Evolutionary conservation across 73 alveolate genomes (phyloP).

Genomic region (Uronychia binucleata): DNA sequence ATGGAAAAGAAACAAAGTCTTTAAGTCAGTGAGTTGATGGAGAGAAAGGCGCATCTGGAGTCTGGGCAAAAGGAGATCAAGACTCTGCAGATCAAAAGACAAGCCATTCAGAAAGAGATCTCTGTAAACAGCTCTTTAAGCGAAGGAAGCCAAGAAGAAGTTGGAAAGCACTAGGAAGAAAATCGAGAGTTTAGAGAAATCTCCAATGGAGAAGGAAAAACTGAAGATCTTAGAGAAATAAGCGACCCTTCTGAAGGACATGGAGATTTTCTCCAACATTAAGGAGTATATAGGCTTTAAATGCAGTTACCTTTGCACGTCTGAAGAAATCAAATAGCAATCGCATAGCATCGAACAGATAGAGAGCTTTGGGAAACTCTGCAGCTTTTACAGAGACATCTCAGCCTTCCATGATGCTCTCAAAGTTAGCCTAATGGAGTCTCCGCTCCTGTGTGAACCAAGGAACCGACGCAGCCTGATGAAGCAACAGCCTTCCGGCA

Average conservation of each 20-base stretch:
- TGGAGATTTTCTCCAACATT: background rate
- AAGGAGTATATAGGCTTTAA: too few species aligned
- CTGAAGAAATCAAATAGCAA: too few species aligned
- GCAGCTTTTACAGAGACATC: too few species aligned
- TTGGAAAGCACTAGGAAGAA: background rate
- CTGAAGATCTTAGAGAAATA: background rate
- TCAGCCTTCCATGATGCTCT: background rate
- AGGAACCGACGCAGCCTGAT: too few species aligned
- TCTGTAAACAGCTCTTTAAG: too few species aligned
- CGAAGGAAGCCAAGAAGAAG: background rate
- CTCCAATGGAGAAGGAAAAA: background rate
- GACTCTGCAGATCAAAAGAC: background rate
- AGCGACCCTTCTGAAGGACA: background rate
- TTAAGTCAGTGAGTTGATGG: background rate
- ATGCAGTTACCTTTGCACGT: too few species aligned
- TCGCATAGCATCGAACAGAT: too few species aligned
- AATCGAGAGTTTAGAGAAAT: background rate
- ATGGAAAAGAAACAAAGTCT: background rate
- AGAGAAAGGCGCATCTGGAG: background rate
- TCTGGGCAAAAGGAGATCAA: background rate
- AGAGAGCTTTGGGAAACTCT: background rate
- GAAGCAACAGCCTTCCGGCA: too few species aligned
- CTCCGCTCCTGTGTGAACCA: background rate
- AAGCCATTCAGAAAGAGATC: background rate
- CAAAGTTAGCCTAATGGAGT: background rate